phyloP scores from a whole-genome alignment of 169 alveolate species.

The Cryptosporidium canis region DNA sequence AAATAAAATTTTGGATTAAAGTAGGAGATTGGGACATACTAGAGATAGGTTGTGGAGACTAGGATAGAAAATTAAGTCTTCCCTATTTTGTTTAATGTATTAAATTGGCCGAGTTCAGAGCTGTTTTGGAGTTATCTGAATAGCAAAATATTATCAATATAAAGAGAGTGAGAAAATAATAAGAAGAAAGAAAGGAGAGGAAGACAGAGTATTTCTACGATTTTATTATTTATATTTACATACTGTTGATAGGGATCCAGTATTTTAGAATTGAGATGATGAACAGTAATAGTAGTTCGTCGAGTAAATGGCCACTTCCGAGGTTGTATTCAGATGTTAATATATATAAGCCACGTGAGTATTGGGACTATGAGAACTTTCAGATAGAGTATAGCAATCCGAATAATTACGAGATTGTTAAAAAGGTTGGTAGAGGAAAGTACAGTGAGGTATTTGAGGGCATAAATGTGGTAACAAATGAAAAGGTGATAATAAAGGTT shows the following conservation, averaged over 20 bases:
- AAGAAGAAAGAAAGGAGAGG: too few relatives aligned
- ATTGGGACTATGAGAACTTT: constrained; percentile 92
- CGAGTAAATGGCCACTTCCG: constrained; percentile 76
- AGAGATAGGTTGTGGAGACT: too few relatives aligned
- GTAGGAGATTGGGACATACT: too few relatives aligned
- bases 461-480: constrained; percentile 79
- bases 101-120: too few relatives aligned
- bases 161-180: too few relatives aligned
- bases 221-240: not conserved
- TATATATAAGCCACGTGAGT: constrained; percentile 84
- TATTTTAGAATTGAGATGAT: not conserved
- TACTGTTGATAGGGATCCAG: not conserved
- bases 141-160: too few relatives aligned
- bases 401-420: constrained; percentile 92
- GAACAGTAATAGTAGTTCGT: constrained; percentile 27
- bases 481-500: constrained; percentile 92
- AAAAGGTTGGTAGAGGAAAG: constrained; percentile 98
- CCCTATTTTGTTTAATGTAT: too few relatives aligned
- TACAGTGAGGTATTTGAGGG: constrained; percentile 99
- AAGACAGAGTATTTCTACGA: too few relatives aligned
- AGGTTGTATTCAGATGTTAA: constrained; percentile 85
- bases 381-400: constrained; percentile 84
- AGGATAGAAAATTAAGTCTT: too few relatives aligned
- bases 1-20: not conserved
- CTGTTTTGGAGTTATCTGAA: too few relatives aligned